Conservation (phyloP, 352 stramenopile species). For the Lagenidium sp. region DNA sequence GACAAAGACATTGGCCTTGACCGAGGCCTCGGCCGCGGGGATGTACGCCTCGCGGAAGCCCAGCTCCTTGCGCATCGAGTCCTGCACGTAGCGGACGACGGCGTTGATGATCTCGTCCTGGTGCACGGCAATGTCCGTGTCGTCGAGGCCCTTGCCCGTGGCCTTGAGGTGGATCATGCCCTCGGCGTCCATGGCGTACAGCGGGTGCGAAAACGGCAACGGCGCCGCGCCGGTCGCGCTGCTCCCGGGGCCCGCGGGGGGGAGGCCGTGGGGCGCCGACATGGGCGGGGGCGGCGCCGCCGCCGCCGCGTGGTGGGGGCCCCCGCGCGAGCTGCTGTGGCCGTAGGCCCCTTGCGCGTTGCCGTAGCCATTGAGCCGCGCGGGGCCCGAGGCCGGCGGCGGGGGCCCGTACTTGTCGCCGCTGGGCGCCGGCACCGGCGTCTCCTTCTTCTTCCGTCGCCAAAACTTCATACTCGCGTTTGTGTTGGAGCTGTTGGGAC, state of each 20-base stretch:
- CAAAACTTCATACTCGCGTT: conserved; percentile 66
- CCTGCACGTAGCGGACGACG: conserved; percentile 80
- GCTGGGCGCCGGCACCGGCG: conserved; percentile 23
- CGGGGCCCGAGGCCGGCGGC: conserved; percentile 22
- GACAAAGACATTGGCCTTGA: conserved; percentile 82
- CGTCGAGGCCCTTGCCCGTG: conserved; percentile 70
- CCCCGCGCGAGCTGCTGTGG: conserved; percentile 15
- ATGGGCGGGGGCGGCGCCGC: conserved; percentile 13
- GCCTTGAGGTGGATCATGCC: conserved; percentile 83
- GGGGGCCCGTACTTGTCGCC: conserved; percentile 32
- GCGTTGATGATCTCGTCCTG: conserved; percentile 86
- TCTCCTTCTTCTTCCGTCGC: conserved; percentile 61
- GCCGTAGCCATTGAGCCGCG: conserved; percentile 8
- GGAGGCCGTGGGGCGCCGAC: conserved; percentile 1
- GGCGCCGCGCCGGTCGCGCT: conserved; percentile 9
- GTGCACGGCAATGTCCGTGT: conserved; percentile 80
- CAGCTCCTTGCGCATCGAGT: conserved; percentile 74
- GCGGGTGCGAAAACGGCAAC: conserved; percentile 63
- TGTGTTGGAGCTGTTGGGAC: conserved; percentile 1
- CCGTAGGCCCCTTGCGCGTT: too few species aligned
- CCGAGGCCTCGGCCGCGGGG: conserved; percentile 47
- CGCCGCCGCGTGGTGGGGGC: neutral
- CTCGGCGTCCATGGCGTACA: conserved; percentile 79
- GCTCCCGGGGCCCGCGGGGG: conserved; percentile 2
- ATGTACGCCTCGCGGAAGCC: conserved; percentile 75